A percentile compares a stretch with the other conserved stretches of the same genome.
These are phyloP conservation scores for Boletus insuetus DNA, from an alignment of 768 basidiomycete genomes.

Conservation along the genomic window DNA sequence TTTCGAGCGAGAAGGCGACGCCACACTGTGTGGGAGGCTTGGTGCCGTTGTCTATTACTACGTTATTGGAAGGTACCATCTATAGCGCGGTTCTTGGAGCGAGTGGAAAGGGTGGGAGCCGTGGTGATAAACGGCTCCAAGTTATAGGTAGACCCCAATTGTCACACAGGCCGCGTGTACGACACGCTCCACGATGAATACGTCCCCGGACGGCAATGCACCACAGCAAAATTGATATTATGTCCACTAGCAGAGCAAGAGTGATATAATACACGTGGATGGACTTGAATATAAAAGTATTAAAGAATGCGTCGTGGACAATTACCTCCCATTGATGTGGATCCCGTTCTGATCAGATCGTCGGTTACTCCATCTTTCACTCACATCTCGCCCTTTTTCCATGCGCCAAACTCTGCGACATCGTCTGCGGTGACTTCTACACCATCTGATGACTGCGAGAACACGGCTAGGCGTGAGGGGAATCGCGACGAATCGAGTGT, in stretches of 20 bases:
- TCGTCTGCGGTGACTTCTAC: background rate
- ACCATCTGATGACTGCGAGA: background rate
- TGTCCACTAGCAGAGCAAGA: background rate
- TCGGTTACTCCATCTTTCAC: conserved; percentile 45
- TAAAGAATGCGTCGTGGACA: background rate
- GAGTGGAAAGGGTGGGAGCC: conserved; percentile 4
- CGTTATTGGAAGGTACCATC: conserved; percentile 21
- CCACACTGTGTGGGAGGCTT: conserved; percentile 5
- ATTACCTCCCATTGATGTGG: background rate
- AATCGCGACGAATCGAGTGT: conserved; percentile 24
- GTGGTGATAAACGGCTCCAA: conserved; percentile 9
- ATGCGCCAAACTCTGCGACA: conserved; percentile 17
- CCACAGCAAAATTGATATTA: background rate
- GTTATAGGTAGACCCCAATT: background rate
- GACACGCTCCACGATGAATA: conserved; percentile 2
- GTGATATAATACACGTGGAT: conserved; percentile 19
- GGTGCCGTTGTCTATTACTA: conserved; percentile 9
- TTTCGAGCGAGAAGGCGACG: conserved; percentile 56
- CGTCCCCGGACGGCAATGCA: too few species aligned
- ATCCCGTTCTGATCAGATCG: conserved; percentile 39
- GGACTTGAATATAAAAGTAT: background rate
- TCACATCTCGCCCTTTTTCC: conserved; percentile 53
- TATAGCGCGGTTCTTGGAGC: background rate
- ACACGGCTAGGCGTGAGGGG: conserved; percentile 1
- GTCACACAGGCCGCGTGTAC: conserved; percentile 29